A percentile compares a stretch with the other conserved stretches of the same genome.
Evolutionary conservation across 331 rosid species (phyloP).

Genomic region (Malus hybrid): DNA sequence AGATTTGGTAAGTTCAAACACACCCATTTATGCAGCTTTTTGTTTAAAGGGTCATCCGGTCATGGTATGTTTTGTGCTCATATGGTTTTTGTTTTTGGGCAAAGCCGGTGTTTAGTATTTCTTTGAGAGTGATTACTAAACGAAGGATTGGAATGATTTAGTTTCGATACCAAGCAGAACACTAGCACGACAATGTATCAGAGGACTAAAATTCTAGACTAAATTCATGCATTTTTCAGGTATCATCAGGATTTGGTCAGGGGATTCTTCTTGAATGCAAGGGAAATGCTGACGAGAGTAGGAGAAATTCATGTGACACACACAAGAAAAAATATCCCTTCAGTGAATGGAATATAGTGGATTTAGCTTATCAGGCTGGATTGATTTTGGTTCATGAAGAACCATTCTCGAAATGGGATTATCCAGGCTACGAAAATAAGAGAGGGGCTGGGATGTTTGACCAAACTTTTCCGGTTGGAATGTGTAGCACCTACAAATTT

Average conservation of each 20-base stretch:
- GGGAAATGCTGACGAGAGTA: not conserved
- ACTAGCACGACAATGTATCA: not conserved
- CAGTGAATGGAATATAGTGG: conserved; percentile 17
- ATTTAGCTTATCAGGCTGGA: conserved; percentile 3
- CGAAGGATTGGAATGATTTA: not conserved
- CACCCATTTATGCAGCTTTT: not conserved
- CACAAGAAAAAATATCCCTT: conserved; percentile 28
- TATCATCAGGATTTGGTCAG: conserved; percentile 8
- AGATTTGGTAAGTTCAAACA: conserved; percentile 13
- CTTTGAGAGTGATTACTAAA: not conserved
- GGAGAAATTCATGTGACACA: conserved; percentile 39
- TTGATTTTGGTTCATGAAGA: not conserved
- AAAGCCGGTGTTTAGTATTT: no score
- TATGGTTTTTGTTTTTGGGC: not conserved
- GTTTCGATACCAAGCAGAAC: not conserved
- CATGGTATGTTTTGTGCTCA: not conserved
- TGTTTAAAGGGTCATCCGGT: not conserved
- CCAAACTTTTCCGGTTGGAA: conserved; percentile 7
- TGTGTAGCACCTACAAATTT: conserved; percentile 14
- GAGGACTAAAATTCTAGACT: not conserved
- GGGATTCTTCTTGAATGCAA: conserved; percentile 13
- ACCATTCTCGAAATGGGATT: not conserved
- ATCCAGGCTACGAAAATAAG: conserved; percentile 26
- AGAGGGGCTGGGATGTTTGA: conserved; percentile 15
- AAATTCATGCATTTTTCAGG: conserved; percentile 6